These are phyloP conservation scores for Luzula sylvatica DNA, from an alignment of 176 grass and related monocot genomes.

Conservation along the genomic window DNA sequence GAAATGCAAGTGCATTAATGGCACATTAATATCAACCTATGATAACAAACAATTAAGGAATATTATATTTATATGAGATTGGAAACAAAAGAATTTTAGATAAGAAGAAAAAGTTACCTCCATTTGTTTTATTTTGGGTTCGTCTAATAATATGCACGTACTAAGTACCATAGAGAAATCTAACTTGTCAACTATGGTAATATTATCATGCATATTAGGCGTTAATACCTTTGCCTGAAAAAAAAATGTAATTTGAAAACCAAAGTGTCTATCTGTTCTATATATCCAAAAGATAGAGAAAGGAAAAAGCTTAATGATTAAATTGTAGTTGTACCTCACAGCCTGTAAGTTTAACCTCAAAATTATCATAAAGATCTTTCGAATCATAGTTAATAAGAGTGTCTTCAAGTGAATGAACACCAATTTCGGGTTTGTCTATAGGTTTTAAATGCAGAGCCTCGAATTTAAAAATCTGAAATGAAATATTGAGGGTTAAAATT, in stretches of 20 bases:
- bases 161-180: conserved; percentile 41
- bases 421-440: conserved; percentile 23
- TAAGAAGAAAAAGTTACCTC: conserved; percentile 44
- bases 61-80: conserved; percentile 1
- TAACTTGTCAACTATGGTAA: conserved; percentile 46
- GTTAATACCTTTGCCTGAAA: conserved; percentile 56
- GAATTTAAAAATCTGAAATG: conserved; percentile 50
- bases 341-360: conserved; percentile 57
- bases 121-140: conserved; percentile 64
- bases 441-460: conserved; percentile 41
- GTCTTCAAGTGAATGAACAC: conserved; percentile 30
- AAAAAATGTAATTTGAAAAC: neutral
- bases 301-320: no score
- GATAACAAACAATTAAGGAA: conserved; percentile 22
- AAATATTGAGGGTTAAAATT: neutral
- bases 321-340: conserved; percentile 53
- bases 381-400: conserved; percentile 32
- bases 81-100: neutral
- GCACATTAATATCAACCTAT: conserved; percentile 52
- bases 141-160: conserved; percentile 63
- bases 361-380: conserved; percentile 64
- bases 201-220: conserved; percentile 26
- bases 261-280: conserved; percentile 8
- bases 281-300: conserved; percentile 22
- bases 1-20: conserved; percentile 44